Evolutionary conservation across 2,329 filamentous ascomycete species (phyloP), one percentile per base, ranked within the genome.

Genomic region (Sclerotinia nivalis): DNA sequence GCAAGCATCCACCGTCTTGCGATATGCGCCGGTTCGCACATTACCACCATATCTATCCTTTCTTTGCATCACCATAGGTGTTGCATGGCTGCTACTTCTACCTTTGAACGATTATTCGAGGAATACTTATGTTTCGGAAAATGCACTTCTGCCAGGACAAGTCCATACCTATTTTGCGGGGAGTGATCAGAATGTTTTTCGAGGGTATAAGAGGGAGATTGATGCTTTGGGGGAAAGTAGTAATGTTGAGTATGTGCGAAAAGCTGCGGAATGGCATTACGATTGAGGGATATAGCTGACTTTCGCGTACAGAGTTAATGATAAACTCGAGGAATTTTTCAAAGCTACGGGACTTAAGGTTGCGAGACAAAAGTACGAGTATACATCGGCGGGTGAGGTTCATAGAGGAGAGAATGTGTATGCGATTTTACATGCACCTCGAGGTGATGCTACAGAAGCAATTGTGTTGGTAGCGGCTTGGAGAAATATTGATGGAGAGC

Each of bases 131-230:
- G 96, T 99, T 70, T 98, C 95, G 56, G 96, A 99, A 80, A 99
- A 99, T 80, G 96, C 96, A 15, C 88, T 99, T 47, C 84, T 99
- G 20, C 96, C 96, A 0, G 96, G 94, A 2, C 96, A 99, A 81
- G 96, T 98, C 12, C 95, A 98, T 82, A 97, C 96, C 1, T 99
- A 99, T 81, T 99, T 99, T 79, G 90, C 92, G 9, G 96, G 96
- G 25, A 97, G 93, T 80, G 96, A 99, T 79, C 94, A 98, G 83
- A 92, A 97, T 80, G 88, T 98, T 73, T 94, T 98, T 78, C 87
- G 93, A 60, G 96, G 93, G 10, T 98, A 96, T 80, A 89, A 91
- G 77, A 89, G 93, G 77, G 96, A 98, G 82, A 84, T 97, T 65
- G 88, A 91, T 74, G 84, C 82, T 12, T 78, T 94, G 71, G 84